Conservation (phyloP, 768 basidiomycete species). For the Crassisporium funariophilum region DNA sequence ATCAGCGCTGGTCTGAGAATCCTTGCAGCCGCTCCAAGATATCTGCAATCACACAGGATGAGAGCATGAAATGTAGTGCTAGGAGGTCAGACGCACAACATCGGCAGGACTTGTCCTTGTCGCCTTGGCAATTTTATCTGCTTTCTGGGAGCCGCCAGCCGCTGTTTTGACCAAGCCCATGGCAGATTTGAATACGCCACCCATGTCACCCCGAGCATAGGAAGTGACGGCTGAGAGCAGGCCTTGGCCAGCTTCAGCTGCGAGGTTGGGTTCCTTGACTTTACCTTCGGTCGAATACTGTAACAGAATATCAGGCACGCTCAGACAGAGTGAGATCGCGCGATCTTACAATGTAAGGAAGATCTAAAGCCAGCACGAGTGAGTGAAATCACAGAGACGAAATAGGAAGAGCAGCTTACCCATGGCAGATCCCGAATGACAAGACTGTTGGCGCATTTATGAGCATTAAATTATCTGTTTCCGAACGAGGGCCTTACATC, state of each 20-base stretch:
- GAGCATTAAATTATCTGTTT: not conserved
- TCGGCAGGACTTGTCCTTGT: conserved; percentile 84
- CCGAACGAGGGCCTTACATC: conserved; percentile 53
- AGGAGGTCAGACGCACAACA: conserved; percentile 78
- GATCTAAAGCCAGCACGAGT: conserved; percentile 41
- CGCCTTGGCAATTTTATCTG: conserved; percentile 56
- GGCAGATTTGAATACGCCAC: conserved; percentile 75
- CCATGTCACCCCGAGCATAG: conserved; percentile 79
- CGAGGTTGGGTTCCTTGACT: conserved; percentile 91
- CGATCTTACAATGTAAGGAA: conserved; percentile 62
- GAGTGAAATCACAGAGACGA: not conserved
- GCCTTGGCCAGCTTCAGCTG: conserved; percentile 85
- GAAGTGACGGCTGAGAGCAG: conserved; percentile 76
- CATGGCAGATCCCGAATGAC: conserved; percentile 88
- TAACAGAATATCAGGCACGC: not conserved
- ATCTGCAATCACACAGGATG: conserved; percentile 45
- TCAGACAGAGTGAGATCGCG: not conserved
- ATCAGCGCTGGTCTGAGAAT: conserved; percentile 82
- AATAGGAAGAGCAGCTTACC: conserved; percentile 42
- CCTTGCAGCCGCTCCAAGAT: conserved; percentile 85
- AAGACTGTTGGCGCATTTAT: conserved; percentile 50
- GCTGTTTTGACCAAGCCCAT: conserved; percentile 76
- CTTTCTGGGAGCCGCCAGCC: conserved; percentile 64
- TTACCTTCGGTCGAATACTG: conserved; percentile 95
- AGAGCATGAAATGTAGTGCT: not conserved